These are phyloP conservation scores for Malassezia psittaci DNA, from an alignment of 1,284 basidiomycete species.

Conservation along the genomic window DNA sequence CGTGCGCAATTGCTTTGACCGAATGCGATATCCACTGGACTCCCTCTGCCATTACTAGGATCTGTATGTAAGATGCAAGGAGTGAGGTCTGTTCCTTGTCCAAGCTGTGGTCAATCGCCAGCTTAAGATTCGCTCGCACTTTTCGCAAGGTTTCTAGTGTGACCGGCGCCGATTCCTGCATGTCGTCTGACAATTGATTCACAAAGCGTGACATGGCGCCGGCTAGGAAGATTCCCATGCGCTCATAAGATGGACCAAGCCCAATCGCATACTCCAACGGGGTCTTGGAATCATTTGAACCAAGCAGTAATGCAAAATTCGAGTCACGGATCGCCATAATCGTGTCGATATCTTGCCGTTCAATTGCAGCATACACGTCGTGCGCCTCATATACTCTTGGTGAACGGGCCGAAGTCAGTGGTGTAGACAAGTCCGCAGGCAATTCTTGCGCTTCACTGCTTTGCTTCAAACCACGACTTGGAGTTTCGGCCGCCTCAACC, in stretches of 20 bases:
- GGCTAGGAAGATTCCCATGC: conserved; percentile 30
- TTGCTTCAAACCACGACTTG: neutral
- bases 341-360: conserved; percentile 37
- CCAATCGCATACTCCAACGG: conserved; percentile 36
- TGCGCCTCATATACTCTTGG: conserved; percentile 28
- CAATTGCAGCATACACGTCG: conserved; percentile 42
- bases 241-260: conserved; percentile 33
- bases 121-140: conserved; percentile 38
- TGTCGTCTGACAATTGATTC: conserved; percentile 32
- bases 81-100: conserved; percentile 32
- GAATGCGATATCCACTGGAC: conserved; percentile 4
- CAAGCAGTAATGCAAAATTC: conserved; percentile 39
- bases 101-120: conserved; percentile 41
- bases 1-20: conserved; percentile 2
- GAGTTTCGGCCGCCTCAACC: neutral
- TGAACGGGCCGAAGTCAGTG: neutral
- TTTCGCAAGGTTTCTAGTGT: conserved; percentile 31
- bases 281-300: conserved; percentile 18
- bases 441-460: neutral
- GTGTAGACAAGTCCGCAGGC: neutral
- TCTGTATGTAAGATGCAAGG: conserved; percentile 38
- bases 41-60: conserved; percentile 16
- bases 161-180: conserved; percentile 4
- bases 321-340: conserved; percentile 38
- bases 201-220: conserved; percentile 42